A percentile compares a stretch with the other conserved stretches of the same genome.
Conservation (phyloP, 352 stramenopile genomes). For the Pythium vanterpoolii region DNA sequence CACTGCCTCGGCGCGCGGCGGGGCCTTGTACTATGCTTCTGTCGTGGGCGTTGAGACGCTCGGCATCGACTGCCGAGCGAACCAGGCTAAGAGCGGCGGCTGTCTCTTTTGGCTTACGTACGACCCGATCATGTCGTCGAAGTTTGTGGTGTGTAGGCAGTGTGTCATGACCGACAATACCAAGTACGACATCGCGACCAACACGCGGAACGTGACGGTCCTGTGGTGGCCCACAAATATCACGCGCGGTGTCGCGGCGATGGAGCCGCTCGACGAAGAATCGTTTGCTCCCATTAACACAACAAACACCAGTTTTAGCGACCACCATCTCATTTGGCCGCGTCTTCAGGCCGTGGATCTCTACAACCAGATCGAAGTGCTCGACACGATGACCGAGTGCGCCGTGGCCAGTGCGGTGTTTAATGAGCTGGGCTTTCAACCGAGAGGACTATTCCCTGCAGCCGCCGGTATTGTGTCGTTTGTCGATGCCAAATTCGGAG, state of each 20-base stretch:
- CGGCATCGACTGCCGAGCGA: slow-evolving; percentile 30
- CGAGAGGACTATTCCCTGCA: slow-evolving; percentile 26
- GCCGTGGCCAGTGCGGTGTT: slow-evolving; percentile 20
- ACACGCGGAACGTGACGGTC: slow-evolving; percentile 46
- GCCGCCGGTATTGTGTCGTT: slow-evolving; percentile 38
- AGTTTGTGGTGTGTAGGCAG: slow-evolving; percentile 31
- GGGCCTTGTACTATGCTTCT: slow-evolving; percentile 44
- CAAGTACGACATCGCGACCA: slow-evolving; percentile 57
- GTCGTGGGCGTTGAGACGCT: slow-evolving; percentile 24
- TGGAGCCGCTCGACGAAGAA: slow-evolving; percentile 51
- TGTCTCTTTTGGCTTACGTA: slow-evolving; percentile 66
- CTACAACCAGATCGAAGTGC: slow-evolving; percentile 58
- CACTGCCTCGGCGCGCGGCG: slow-evolving; percentile 32
- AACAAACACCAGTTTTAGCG: slow-evolving; percentile 28
- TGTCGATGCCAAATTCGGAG: slow-evolving; percentile 30
- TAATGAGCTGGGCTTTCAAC: slow-evolving; percentile 32
- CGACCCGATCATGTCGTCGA: not conserved
- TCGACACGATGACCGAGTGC: slow-evolving; percentile 50
- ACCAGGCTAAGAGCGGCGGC: slow-evolving; percentile 46
- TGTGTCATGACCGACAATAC: slow-evolving; percentile 44
- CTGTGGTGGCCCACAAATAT: slow-evolving; percentile 58
- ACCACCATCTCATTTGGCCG: slow-evolving; percentile 38
- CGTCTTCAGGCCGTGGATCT: slow-evolving; percentile 54
- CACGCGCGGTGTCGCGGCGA: slow-evolving; percentile 32
- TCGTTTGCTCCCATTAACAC: slow-evolving; percentile 34